These are phyloP conservation scores for Cladosporium sp. DNA, from an alignment of 2,329 filamentous ascomycete genomes.

Conservation along the genomic window DNA sequence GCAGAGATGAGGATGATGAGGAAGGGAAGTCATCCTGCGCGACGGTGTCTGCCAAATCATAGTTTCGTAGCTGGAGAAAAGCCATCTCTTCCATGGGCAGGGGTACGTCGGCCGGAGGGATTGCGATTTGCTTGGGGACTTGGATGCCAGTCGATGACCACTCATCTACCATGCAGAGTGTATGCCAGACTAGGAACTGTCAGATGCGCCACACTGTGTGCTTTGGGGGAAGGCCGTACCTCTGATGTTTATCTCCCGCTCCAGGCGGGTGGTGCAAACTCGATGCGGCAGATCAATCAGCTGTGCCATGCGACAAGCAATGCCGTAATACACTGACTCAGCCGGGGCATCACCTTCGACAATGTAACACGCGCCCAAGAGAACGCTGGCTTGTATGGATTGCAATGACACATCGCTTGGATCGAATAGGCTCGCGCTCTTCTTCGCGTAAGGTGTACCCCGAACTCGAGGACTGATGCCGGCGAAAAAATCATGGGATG, in stretches of 20 bases:
- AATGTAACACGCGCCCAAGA: constrained; percentile 5
- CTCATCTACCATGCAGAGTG: constrained; percentile 7
- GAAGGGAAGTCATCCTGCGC: constrained; percentile 3
- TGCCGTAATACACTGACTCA: constrained; percentile 10
- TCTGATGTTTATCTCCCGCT: constrained; percentile 10
- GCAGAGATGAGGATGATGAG: constrained; percentile 1
- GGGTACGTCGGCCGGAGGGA: constrained; percentile 2
- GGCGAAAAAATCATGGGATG: constrained; percentile 7
- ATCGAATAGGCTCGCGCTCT: constrained; percentile 12
- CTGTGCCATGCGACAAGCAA: constrained; percentile 8
- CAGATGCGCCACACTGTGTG: background rate
- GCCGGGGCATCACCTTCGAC: constrained; percentile 6
- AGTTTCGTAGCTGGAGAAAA: background rate
- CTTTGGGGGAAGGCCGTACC: background rate
- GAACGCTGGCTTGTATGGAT: constrained; percentile 7
- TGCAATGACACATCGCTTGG: constrained; percentile 7
- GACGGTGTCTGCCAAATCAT: constrained; percentile 1
- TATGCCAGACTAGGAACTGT: constrained; percentile 4
- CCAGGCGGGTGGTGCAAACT: background rate
- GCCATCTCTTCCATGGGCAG: constrained; percentile 11
- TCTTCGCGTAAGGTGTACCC: background rate
- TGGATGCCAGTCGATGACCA: constrained; percentile 11
- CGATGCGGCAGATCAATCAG: constrained; percentile 7
- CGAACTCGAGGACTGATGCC: background rate
- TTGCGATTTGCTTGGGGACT: constrained; percentile 8